Conservation (phyloP, 441 rosid species). For the Gossypium aridum region DNA sequence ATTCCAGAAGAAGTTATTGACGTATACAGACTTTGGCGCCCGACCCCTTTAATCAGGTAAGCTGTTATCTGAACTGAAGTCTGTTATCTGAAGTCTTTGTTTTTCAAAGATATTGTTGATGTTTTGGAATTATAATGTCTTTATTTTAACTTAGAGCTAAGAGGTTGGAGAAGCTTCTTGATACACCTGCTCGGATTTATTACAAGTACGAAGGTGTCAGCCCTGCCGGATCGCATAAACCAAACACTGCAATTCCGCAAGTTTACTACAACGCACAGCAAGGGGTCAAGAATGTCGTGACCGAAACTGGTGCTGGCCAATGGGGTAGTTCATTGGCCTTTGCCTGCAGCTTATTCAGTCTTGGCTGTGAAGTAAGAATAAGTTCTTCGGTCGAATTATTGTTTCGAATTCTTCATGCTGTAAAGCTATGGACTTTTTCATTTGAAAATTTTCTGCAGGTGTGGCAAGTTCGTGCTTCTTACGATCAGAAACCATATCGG, state of each 20-base stretch:
- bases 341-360: constrained; percentile 78
- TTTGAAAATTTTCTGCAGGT: constrained; percentile 37
- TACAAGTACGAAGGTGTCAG: constrained; percentile 91
- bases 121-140: background rate
- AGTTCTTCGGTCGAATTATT: background rate
- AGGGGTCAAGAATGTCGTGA: constrained; percentile 72
- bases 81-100: too few species aligned
- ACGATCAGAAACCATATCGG: constrained; percentile 86
- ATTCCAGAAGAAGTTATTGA: constrained; percentile 88
- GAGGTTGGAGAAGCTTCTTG: constrained; percentile 85
- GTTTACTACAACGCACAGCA: constrained; percentile 70
- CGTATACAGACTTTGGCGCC: constrained; percentile 84
- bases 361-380: constrained; percentile 61
- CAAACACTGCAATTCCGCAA: constrained; percentile 85
- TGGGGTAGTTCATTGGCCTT: constrained; percentile 95
- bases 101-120: background rate
- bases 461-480: constrained; percentile 96
- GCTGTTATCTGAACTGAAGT: background rate
- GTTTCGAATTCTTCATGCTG: background rate
- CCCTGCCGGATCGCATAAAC: constrained; percentile 96
- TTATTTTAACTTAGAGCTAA: constrained; percentile 51
- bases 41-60: constrained; percentile 87
- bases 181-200: constrained; percentile 86
- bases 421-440: background rate
- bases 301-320: constrained; percentile 98